Evolutionary conservation across 2,329 filamentous ascomycete genomes (phyloP), one percentile per base, ranked within the genome.

Genomic region (Aureobasidium sp.): DNA sequence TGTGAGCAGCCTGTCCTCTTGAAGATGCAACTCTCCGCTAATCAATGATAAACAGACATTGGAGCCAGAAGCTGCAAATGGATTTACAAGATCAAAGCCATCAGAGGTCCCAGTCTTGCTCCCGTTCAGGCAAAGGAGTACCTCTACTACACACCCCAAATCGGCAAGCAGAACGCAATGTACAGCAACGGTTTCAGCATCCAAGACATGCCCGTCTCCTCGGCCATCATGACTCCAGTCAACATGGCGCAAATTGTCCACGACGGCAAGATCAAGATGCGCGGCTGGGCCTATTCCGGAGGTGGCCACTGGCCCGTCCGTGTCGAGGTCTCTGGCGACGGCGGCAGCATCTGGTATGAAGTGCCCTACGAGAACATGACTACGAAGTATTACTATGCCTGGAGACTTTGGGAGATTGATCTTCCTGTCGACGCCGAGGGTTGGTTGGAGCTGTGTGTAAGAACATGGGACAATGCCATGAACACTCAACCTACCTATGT

Each of bases 151-250:
- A 83, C 81, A 1, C 84, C 84, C 11, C 86, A 90, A 69, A 75
- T 85, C 0, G 86, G 86, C 11, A 89, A 88, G 72, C 84, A 89
- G 66, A 88, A 88, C 64, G 75, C 79, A 11, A 75, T 74, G 9
- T 80, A 82, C 66, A 83, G 76, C 16, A 83, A 84, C 49, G 86
- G 84, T 0, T 85, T 86, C 64, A 82, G 81, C 64, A 89, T 87
- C 67, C 86, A 90, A 67, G 86, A 88, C 39, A 89, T 89, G 86
- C 86, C 86, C 0, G 86, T 89, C 3, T 83, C 80, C 50, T 83
- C 79, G 16, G 86, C 86, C 25, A 87, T 88, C 66, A 88, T 88
- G 82, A 76, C 80, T 0, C 86, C 86, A 0, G 76, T 77, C 73
- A 79, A 80, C 25, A 85, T 84, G 66, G 79, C 86, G n/a, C 79